Conservation (phyloP, 306 rosid species). For the Senna siamea region DNA sequence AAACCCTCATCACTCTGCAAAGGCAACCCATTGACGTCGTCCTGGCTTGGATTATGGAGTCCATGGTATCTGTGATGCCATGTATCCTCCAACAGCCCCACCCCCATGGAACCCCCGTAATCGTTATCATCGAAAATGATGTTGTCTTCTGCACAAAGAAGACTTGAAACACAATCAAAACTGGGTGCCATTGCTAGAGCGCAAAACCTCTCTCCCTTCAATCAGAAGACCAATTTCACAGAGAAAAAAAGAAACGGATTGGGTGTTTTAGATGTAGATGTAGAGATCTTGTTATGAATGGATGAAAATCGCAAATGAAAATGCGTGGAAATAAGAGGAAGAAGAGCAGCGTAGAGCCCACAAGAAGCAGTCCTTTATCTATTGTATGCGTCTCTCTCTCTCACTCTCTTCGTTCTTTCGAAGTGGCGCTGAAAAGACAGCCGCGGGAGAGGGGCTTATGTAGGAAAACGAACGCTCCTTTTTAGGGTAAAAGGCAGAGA, state of each 20-base stretch:
- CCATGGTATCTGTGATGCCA: slow-evolving; percentile 48
- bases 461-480: slow-evolving; percentile 64
- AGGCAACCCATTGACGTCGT: slow-evolving; percentile 52
- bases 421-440: slow-evolving; percentile 56
- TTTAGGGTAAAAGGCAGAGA: slow-evolving; percentile 63
- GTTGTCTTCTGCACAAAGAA: slow-evolving; percentile 78
- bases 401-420: slow-evolving; percentile 20
- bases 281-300: slow-evolving; percentile 21
- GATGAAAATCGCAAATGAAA: slow-evolving; percentile 30
- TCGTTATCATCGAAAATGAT: slow-evolving; percentile 61
- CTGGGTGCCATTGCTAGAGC: slow-evolving; percentile 83
- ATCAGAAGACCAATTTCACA: slow-evolving; percentile 13
- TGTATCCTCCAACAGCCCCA: slow-evolving; percentile 44
- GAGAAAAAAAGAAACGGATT: not conserved
- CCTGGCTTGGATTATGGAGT: slow-evolving; percentile 34
- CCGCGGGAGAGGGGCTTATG: slow-evolving; percentile 59
- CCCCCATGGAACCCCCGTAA: slow-evolving; percentile 41
- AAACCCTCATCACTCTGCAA: slow-evolving; percentile 77
- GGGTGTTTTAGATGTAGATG: not conserved
- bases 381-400: slow-evolving; percentile 16
- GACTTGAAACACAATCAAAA: slow-evolving; percentile 76
- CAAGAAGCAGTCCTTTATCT: slow-evolving; percentile 10
- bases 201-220: slow-evolving; percentile 10
- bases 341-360: too few species aligned
- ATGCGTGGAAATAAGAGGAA: slow-evolving; percentile 42